Evolutionary conservation across 768 basidiomycete genomes (phyloP), one percentile per base, ranked within the genome.

Genomic region (Trametes cubensis): DNA sequence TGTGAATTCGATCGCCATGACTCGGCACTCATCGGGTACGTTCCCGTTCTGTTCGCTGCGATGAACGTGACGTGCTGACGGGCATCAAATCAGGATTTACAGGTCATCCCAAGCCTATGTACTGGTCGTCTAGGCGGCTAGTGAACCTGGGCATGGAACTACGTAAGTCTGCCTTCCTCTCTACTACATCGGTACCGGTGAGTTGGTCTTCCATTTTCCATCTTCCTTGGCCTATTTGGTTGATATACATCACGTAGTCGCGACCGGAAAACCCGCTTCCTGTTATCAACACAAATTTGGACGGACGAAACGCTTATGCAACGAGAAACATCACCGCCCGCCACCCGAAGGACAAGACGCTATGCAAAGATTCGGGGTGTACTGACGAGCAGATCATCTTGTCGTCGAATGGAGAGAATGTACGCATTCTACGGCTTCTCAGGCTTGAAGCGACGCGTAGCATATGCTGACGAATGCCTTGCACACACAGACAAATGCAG

Each of bases 301-400:
- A 75, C 21, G 74, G 71, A 7, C 52, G 65, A 8, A 60, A 67
- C 6, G 75, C 70, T 2, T 80, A 77, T 60, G 74, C 76, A n/a
- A 78, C 79, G 0, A 74, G 69, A 30, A 80, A 81, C 60, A 70
- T 81, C 1, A 57, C 81, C 18, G 46, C 73, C n/a, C 74, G 65
- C 2, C 80, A 83, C 65, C 79, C 81, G 4, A 74, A 72, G 0
- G 75, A 76, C 17, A 67, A 66, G 3, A 69, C 67, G 0, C 66
- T 75, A 23, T 81, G 75, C 73, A 77, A 70, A 55, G 60, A 81
- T 2, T 72, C 69, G 50, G 81, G 82, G 2, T 72, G 82, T 23
- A 67, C 63, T 5, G 81, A 81, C 58, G 81, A 82, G 58, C 79
- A 80, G 65, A 76, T 82, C 30, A 76, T 77, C 66, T 72, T 77